Conservation (phyloP, 2,329 filamentous ascomycete genomes). For the Drechslerella coelobrocha region DNA sequence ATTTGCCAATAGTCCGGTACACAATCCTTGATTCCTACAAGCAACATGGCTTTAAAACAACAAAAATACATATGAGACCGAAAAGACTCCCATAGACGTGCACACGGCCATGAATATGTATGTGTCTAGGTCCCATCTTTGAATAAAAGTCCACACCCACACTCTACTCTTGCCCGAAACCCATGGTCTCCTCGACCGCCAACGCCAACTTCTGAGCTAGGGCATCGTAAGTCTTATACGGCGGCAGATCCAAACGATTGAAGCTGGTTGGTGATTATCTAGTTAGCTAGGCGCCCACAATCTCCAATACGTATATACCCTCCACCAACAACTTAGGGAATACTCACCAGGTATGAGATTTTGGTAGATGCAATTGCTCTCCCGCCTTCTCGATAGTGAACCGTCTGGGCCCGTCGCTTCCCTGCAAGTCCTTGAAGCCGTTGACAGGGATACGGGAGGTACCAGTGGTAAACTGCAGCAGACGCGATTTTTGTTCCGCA, state of each 20-base stretch:
- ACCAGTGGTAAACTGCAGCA: slow-evolving; percentile 95
- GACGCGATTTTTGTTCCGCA: slow-evolving; percentile 94
- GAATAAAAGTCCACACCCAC: neutral
- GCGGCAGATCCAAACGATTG: slow-evolving; percentile 92
- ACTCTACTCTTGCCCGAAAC: slow-evolving; percentile 91
- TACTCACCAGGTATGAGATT: slow-evolving; percentile 94
- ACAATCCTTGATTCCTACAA: slow-evolving; percentile 38
- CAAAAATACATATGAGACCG: slow-evolving; percentile 22
- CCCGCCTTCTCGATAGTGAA: slow-evolving; percentile 99
- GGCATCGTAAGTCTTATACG: slow-evolving; percentile 86
- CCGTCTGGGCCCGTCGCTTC: slow-evolving; percentile 89
- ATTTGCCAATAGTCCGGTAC: slow-evolving; percentile 16
- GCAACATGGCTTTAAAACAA: slow-evolving; percentile 15
- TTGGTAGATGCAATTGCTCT: slow-evolving; percentile 86
- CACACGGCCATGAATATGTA: slow-evolving; percentile 33
- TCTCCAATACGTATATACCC: slow-evolving; percentile 24
- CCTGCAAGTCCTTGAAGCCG: slow-evolving; percentile 98
- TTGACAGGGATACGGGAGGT: slow-evolving; percentile 98
- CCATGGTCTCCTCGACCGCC: slow-evolving; percentile 97
- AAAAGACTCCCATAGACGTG: slow-evolving; percentile 30
- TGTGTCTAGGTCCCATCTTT: slow-evolving; percentile 15
- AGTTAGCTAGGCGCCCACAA: slow-evolving; percentile 50
- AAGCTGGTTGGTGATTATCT: slow-evolving; percentile 69
- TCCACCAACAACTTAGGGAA: slow-evolving; percentile 9
- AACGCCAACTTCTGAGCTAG: slow-evolving; percentile 91